phyloP scores from a whole-genome alignment of 108 stramenopile species.

The Nitzschia putrida region DNA sequence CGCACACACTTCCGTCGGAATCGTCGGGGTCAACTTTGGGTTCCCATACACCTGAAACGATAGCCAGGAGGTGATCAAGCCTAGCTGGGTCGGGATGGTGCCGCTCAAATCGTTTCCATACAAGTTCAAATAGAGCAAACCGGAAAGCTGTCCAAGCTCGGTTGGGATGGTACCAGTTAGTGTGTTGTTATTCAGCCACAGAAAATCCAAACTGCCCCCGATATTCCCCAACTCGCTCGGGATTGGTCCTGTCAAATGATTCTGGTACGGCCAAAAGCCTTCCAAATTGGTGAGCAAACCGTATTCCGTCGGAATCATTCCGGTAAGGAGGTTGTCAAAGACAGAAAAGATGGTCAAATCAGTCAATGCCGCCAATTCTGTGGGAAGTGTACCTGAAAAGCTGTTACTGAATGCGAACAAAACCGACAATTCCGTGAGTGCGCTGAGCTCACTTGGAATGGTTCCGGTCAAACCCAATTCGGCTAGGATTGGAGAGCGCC shows the following conservation, averaged over 20 bases:
- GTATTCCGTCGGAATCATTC: constrained; percentile 17
- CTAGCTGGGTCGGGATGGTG: constrained; percentile 17
- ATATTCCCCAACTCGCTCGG: constrained; percentile 17
- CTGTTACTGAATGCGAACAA: constrained; percentile 25
- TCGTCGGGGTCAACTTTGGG: too few relatives aligned
- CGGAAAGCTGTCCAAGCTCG: constrained; percentile 8
- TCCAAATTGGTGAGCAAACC: constrained; percentile 11
- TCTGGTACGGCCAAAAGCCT: constrained; percentile 13
- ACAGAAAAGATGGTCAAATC: background rate
- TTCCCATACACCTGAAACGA: constrained; percentile 51
- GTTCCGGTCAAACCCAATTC: too few relatives aligned
- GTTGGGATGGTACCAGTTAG: constrained; percentile 19
- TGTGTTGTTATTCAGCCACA: constrained; percentile 23
- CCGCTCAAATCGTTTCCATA: constrained; percentile 17
- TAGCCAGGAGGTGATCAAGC: constrained; percentile 38
- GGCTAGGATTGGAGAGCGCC: too few relatives aligned
- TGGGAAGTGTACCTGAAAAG: constrained; percentile 47
- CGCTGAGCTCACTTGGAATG: too few relatives aligned
- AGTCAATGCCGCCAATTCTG: constrained; percentile 38
- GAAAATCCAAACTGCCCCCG: constrained; percentile 4
- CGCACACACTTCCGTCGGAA: too few relatives aligned
- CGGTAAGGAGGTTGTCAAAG: constrained; percentile 20
- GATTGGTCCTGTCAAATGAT: constrained; percentile 21
- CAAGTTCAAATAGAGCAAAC: constrained; percentile 13
- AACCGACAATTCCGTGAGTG: too few relatives aligned